phyloP scores from a whole-genome alignment of 768 basidiomycete genomes.

The Rubroboletus pulcherrimus region DNA sequence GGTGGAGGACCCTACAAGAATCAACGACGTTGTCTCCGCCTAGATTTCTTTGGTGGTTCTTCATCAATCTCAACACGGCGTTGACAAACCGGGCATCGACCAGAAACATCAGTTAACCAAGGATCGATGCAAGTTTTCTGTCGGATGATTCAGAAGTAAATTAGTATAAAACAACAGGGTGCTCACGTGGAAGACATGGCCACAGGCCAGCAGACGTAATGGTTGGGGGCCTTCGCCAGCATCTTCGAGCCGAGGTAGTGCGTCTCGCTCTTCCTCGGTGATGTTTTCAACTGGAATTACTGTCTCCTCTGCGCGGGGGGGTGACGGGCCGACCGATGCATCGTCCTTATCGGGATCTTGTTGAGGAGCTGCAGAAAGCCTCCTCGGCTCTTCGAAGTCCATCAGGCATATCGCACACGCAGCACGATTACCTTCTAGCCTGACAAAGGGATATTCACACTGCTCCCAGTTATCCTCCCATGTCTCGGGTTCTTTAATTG shows the following conservation, averaged over 20 bases:
- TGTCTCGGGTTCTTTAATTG: conserved; percentile 36
- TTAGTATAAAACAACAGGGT: not conserved
- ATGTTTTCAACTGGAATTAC: conserved; percentile 35
- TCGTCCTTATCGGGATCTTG: conserved; percentile 30
- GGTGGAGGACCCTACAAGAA: not conserved
- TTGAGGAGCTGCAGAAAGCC: conserved; percentile 22
- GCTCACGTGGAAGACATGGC: conserved; percentile 89
- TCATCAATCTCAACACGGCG: conserved; percentile 56
- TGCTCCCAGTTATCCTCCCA: conserved; percentile 83
- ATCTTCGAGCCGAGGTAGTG: conserved; percentile 54
- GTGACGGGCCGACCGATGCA: conserved; percentile 4
- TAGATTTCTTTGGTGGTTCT: conserved; percentile 32
- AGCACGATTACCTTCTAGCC: conserved; percentile 78
- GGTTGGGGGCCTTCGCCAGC: conserved; percentile 77
- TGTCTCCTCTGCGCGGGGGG: conserved; percentile 18
- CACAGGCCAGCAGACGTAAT: conserved; percentile 69
- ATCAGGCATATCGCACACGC: conserved; percentile 81
- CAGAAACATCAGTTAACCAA: conserved; percentile 82
- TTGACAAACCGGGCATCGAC: conserved; percentile 87
- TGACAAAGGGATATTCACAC: conserved; percentile 75
- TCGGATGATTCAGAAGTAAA: conserved; percentile 2
- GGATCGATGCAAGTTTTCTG: conserved; percentile 89
- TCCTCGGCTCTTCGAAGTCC: conserved; percentile 76
- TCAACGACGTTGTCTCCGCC: conserved; percentile 23
- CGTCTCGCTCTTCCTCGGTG: conserved; percentile 39